These are phyloP conservation scores for Aspergillus heteromorphus DNA, from an alignment of 495 filamentous ascomycete genomes.

Conservation along the genomic window DNA sequence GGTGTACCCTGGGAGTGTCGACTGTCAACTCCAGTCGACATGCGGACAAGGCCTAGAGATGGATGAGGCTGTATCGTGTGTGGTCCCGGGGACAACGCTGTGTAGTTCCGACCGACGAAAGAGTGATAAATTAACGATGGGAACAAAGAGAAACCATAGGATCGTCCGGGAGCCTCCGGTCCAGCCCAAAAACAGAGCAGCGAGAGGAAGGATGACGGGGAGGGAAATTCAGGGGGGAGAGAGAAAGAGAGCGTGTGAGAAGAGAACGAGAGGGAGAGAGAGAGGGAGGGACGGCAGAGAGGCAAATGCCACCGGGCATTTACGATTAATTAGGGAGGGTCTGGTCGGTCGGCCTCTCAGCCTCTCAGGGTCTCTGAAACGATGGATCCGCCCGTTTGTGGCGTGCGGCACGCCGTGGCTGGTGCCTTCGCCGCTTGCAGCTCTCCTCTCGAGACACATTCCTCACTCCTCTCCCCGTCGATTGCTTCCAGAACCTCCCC, in stretches of 20 bases:
- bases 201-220: constrained; percentile 7
- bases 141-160: constrained; percentile 27
- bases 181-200: constrained; percentile 17
- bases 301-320: constrained; percentile 15
- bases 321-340: background rate
- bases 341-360: background rate
- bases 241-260: constrained; percentile 9
- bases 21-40: constrained; percentile 45
- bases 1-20: constrained; percentile 18
- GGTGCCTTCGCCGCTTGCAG: background rate
- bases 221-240: background rate
- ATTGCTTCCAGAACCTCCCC: background rate
- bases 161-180: constrained; percentile 21
- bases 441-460: too few species aligned
- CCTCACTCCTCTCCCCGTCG: too few species aligned
- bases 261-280: constrained; percentile 18
- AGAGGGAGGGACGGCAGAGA: background rate
- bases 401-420: constrained; percentile 4
- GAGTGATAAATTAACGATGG: constrained; percentile 21
- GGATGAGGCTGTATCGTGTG: constrained; percentile 9
- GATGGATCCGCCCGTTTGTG: constrained; percentile 13
- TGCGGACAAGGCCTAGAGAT: constrained; percentile 32
- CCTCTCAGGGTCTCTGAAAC: background rate
- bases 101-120: constrained; percentile 8
- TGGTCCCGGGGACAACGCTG: constrained; percentile 5